Base-by-base conservation (phyloP, 306 rosid species). In the Cucumis cinereus region DNA sequence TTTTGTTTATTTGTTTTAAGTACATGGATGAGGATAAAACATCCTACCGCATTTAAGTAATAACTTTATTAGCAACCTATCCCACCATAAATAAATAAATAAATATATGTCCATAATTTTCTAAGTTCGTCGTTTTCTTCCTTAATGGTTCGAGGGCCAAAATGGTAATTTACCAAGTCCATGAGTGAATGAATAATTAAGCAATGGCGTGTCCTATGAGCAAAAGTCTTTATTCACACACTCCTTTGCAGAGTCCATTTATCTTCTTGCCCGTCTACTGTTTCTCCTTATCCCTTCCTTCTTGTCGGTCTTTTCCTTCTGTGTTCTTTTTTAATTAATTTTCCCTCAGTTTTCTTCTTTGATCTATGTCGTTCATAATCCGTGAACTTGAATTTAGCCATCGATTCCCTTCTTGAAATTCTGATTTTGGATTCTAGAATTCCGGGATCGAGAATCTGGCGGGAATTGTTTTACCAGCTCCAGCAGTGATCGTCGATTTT, bases 261-360 rank as follows among this genome's bases (percentile, higher is more conserved):
- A 87, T 88, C 93, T 76, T 76, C 81, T 77, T 19, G 10, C 58
- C 41, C 43, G 26, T 85, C 84, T 78, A 79, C 74, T 81, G 5
- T 75, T 74, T 43, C 73, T 41, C 59, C 58, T 56, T 64, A 60
- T 69, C 80, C 62, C 75, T 56, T 76, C 72, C 45, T 12, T 12
- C 45, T 68, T 30, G 40, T 82, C 61, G 45, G 62, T 75, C 74
- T 30, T 24, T 64, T 30, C 66, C 36, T 20, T 19, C 24, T 19
- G 2, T 12, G 12, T 68, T 22, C 36, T 14, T 19, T 67, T 17
- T 64, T 40, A 2, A 2, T 38, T 24, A 0, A 43, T 12, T 23
- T 24, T 43, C 57, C 4, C 1, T 70, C 75, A 23, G 8, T 28
- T 72, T 71, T 10, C 45, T 15, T 43, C 59, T 50, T 72, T 59